phyloP scores from a whole-genome alignment of 768 basidiomycete genomes.

The Agrocybe praecox region DNA sequence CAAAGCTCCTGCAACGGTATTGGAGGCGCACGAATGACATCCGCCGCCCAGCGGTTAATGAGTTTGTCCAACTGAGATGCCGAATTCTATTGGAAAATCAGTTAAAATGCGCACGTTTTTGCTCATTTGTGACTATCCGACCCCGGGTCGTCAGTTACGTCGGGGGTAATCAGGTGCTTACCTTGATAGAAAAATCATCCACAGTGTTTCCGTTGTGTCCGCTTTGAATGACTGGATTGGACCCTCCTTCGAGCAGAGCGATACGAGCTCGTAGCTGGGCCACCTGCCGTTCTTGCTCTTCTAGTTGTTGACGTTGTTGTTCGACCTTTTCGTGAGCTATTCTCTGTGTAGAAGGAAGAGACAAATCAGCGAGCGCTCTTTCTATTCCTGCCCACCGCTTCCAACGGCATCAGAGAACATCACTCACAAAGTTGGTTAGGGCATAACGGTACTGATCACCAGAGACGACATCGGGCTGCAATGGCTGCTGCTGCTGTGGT shows the following conservation, averaged over 20 bases:
- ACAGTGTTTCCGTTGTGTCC: conserved; percentile 63
- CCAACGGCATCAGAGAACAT: neutral
- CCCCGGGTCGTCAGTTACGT: neutral
- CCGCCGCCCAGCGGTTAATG: conserved; percentile 88
- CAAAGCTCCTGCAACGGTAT: conserved; percentile 54
- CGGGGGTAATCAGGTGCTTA: conserved; percentile 22
- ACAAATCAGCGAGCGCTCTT: neutral
- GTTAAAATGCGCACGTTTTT: conserved; percentile 8
- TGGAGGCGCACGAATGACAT: conserved; percentile 63
- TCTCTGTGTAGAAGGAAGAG: conserved; percentile 46
- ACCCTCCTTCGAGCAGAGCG: conserved; percentile 69
- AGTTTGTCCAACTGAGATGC: conserved; percentile 81
- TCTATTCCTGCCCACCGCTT: neutral
- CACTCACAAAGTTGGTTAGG: conserved; percentile 75
- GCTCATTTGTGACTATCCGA: conserved; percentile 6
- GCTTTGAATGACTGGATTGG: conserved; percentile 38
- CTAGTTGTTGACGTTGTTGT: conserved; percentile 74
- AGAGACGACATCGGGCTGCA: conserved; percentile 42
- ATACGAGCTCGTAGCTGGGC: conserved; percentile 74
- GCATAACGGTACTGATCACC: conserved; percentile 83
- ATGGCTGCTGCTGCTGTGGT: conserved; percentile 31
- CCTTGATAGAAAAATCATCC: conserved; percentile 90
- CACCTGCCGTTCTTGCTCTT: conserved; percentile 84
- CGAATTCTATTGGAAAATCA: conserved; percentile 55
- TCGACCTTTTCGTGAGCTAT: conserved; percentile 91